Percentiles rank a stretch among this genome's conserved stretches.
These are phyloP conservation scores for Elsinoe fawcettii DNA, from an alignment of 2,329 filamentous ascomycete genomes.

Conservation along the genomic window DNA sequence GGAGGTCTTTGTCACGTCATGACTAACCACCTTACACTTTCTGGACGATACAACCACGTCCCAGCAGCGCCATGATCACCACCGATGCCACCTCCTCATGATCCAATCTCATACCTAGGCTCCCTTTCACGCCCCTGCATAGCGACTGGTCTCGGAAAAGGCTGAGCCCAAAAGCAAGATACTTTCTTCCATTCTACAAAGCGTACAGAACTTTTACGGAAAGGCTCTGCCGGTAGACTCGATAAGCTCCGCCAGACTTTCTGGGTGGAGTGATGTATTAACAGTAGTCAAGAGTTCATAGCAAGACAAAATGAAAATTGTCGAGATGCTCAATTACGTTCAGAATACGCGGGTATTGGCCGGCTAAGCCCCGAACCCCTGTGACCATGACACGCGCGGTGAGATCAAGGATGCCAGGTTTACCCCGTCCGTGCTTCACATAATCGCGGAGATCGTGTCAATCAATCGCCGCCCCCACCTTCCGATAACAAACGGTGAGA, in stretches of 20 bases:
- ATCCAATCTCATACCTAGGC: neutral
- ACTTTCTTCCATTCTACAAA: neutral
- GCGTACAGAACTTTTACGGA: conserved; percentile 2
- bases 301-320: neutral
- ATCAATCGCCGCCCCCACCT: conserved; percentile 9
- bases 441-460: conserved; percentile 4
- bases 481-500: conserved; percentile 2
- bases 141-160: conserved; percentile 11
- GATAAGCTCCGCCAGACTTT: neutral
- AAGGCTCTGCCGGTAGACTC: conserved; percentile 1
- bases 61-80: neutral
- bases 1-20: neutral
- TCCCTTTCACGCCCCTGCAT: conserved; percentile 2
- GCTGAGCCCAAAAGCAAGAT: conserved; percentile 13
- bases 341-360: neutral
- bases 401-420: neutral
- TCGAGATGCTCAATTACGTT: neutral
- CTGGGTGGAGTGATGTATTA: neutral
- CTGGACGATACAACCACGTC: neutral
- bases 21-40: neutral
- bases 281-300: neutral
- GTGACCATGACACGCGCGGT: conserved; percentile 3
- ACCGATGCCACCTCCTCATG: neutral
- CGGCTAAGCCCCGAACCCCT: neutral
- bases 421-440: conserved; percentile 3